phyloP scores from a whole-genome alignment of 225 moss, liverwort and hornwort species.

The Pleurozium schreberi region DNA sequence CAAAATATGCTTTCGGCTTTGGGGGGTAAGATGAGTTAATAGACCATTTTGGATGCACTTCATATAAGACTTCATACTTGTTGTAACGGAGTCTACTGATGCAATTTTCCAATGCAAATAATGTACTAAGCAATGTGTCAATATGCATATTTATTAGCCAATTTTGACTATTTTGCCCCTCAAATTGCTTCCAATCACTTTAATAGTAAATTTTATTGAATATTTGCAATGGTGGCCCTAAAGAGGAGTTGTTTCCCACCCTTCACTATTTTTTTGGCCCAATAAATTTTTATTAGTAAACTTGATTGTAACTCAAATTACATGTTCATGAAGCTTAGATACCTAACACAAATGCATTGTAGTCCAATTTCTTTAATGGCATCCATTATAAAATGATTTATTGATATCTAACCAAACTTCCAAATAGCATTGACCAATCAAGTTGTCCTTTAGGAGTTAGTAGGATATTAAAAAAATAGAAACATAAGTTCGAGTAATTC shows the following conservation, averaged over 20 bases:
- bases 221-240: neutral
- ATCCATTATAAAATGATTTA: neutral
- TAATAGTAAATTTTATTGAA: neutral
- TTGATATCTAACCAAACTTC: neutral
- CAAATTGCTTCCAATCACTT: neutral
- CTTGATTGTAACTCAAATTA: neutral
- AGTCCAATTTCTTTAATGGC: neutral
- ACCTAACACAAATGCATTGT: neutral
- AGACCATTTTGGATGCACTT: no score
- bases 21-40: no score
- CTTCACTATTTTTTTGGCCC: no score
- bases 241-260: rapidly evolving
- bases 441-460: neutral
- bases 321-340: neutral
- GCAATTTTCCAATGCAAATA: no score
- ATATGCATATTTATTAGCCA: neutral
- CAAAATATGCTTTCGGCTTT: no score
- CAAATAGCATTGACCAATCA: neutral
- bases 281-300: neutral
- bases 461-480: no score
- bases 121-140: no score
- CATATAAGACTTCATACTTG: no score
- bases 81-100: no score
- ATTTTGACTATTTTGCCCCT: neutral
- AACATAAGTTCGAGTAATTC: no score